phyloP scores from a whole-genome alignment of 164 flowering plant species.

The Tinospora cordifolia region DNA sequence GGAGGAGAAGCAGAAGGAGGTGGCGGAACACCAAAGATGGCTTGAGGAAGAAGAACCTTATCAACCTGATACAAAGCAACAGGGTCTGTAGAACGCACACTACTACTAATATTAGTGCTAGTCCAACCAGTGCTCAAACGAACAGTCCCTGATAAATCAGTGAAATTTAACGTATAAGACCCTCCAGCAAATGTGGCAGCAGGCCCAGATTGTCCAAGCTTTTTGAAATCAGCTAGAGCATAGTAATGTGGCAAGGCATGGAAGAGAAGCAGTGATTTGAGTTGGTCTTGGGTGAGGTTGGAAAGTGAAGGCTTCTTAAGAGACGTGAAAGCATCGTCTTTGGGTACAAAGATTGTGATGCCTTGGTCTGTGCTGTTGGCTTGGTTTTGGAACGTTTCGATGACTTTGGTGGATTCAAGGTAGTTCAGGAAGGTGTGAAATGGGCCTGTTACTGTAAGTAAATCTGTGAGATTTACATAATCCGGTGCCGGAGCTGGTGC shows the following conservation, averaged over 20 bases:
- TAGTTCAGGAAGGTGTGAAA: slow-evolving; percentile 57
- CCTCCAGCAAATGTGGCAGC: slow-evolving; percentile 73
- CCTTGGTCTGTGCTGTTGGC: slow-evolving; percentile 82
- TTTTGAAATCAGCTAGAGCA: slow-evolving; percentile 61
- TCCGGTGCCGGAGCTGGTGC: slow-evolving; percentile 80
- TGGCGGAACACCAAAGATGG: slow-evolving; percentile 73
- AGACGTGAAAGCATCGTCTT: slow-evolving; percentile 56
- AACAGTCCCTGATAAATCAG: slow-evolving; percentile 54
- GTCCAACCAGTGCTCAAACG: slow-evolving; percentile 63
- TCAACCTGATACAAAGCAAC: slow-evolving; percentile 69
- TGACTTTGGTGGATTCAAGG: slow-evolving; percentile 55
- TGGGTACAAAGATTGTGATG: slow-evolving; percentile 76
- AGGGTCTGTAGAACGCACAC: slow-evolving; percentile 63
- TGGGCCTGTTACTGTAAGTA: slow-evolving; percentile 81
- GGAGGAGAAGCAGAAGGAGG: slow-evolving; percentile 42
- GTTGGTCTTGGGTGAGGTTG: slow-evolving; percentile 66
- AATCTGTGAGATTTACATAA: slow-evolving; percentile 57
- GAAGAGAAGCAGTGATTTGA: slow-evolving; percentile 55
- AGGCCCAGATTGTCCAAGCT: slow-evolving; percentile 54
- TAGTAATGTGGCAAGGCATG: slow-evolving; percentile 72
- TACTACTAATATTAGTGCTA: slow-evolving; percentile 54
- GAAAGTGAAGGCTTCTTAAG: slow-evolving; percentile 57
- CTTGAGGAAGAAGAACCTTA: slow-evolving; percentile 69
- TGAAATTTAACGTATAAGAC: slow-evolving; percentile 46
- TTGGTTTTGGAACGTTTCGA: slow-evolving; percentile 80